A percentile compares a stretch with the other conserved stretches of the same genome.
Evolutionary conservation across 352 stramenopile genomes (phyloP).

Genomic region (Phytopythium aichiense): DNA sequence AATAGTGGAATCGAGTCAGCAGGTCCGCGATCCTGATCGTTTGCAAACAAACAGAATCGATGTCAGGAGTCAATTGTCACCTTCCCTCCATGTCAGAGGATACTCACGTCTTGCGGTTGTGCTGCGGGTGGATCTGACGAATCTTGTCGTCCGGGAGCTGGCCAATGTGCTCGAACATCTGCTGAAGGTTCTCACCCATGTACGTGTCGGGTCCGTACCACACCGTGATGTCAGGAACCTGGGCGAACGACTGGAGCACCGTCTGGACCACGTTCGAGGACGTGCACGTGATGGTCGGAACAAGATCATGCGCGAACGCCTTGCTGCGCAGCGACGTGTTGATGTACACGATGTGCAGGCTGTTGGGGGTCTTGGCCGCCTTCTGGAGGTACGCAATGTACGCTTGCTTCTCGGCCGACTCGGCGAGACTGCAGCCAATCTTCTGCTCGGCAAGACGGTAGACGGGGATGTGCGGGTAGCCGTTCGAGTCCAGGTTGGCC

Average conservation of each 20-base stretch:
- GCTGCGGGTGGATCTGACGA: slow-evolving; percentile 73
- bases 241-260: slow-evolving; percentile 91
- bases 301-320: slow-evolving; percentile 89
- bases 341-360: slow-evolving; percentile 98
- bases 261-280: slow-evolving; percentile 96
- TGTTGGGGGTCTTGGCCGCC: slow-evolving; percentile 80
- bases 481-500: slow-evolving; percentile 92
- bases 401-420: slow-evolving; percentile 89
- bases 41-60: neutral
- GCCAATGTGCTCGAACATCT: slow-evolving; percentile 88
- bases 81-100: neutral
- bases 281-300: slow-evolving; percentile 97
- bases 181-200: slow-evolving; percentile 97
- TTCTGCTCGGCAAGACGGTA: slow-evolving; percentile 90
- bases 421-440: slow-evolving; percentile 95
- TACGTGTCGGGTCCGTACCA: slow-evolving; percentile 96
- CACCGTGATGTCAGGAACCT: slow-evolving; percentile 90
- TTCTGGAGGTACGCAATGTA: slow-evolving; percentile 94
- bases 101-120: slow-evolving; percentile 71
- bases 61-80: neutral
- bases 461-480: slow-evolving; percentile 90
- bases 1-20: slow-evolving; percentile 91
- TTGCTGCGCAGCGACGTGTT: slow-evolving; percentile 98
- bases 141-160: slow-evolving; percentile 82
- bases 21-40: slow-evolving; percentile 57